A percentile compares a stretch with the other conserved stretches of the same genome.
phyloP scores from a whole-genome alignment of 495 filamentous ascomycete species.

The Podospora anserina region DNA sequence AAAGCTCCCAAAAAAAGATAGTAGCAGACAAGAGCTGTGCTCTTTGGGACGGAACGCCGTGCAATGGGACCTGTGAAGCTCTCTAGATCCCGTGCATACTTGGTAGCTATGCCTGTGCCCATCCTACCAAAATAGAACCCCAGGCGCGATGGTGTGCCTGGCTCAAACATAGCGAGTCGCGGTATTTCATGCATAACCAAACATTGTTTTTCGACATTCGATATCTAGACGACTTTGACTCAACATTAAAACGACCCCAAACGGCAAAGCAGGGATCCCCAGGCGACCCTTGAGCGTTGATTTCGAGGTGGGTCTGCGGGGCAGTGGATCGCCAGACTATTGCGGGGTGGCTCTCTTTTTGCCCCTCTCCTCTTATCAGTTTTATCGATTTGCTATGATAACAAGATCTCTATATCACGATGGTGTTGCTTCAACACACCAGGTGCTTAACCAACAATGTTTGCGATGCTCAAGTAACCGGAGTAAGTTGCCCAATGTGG shows the following conservation, averaged over 20 bases:
- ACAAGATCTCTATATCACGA: too few relatives aligned
- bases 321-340: background rate
- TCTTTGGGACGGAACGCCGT: background rate
- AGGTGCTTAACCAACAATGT: too few relatives aligned
- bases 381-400: background rate
- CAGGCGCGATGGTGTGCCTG: background rate
- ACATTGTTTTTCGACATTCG: background rate
- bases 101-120: background rate
- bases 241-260: background rate
- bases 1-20: slow-evolving; percentile 1
- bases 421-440: background rate
- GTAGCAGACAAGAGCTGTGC: background rate
- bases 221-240: background rate
- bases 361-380: background rate
- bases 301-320: slow-evolving; percentile 3
- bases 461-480: background rate
- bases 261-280: background rate
- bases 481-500: background rate
- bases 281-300: background rate
- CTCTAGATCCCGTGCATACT: background rate
- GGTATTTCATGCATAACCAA: background rate
- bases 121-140: slow-evolving; percentile 2
- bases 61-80: background rate
- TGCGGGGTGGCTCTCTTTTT: background rate
- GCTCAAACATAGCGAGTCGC: background rate